Percentiles rank a stretch among this genome's conserved stretches.
These are phyloP conservation scores for Saturnispora saitoi DNA, from an alignment of 805 yeast species.

Conservation along the genomic window DNA sequence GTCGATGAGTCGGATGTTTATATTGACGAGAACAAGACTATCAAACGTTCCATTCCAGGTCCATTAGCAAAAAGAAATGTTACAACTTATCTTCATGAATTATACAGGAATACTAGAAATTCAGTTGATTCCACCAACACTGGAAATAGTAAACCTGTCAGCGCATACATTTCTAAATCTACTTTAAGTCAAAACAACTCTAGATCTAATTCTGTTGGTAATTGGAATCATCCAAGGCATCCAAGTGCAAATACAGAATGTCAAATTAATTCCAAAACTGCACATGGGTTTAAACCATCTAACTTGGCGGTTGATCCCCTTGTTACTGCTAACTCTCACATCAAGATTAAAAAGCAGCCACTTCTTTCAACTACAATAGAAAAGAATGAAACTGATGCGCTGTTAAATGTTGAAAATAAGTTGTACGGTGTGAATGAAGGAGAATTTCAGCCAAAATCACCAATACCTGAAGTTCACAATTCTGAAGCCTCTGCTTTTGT, in stretches of 20 bases:
- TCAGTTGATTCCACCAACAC: slow-evolving; percentile 9
- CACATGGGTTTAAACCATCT: slow-evolving; percentile 39
- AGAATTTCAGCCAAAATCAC: slow-evolving; percentile 12
- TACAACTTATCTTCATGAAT: slow-evolving; percentile 56
- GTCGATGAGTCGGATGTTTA: slow-evolving; percentile 95
- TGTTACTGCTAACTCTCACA: slow-evolving; percentile 54
- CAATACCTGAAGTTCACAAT: slow-evolving; percentile 29
- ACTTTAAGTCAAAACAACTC: not conserved
- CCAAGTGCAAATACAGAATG: not conserved
- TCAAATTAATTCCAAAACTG: slow-evolving; percentile 20
- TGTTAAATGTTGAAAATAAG: not conserved
- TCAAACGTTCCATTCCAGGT: slow-evolving; percentile 69
- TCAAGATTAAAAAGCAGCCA: slow-evolving; percentile 58
- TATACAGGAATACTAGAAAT: slow-evolving; percentile 30
- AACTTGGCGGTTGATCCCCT: slow-evolving; percentile 67
- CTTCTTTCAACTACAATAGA: slow-evolving; percentile 11
- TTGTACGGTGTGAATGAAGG: slow-evolving; percentile 2
- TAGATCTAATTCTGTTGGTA: not conserved
- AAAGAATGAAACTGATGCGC: not conserved
- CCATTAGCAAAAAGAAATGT: slow-evolving; percentile 64
- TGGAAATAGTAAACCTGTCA: not conserved
- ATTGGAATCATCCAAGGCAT: not conserved
- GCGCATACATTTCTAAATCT: slow-evolving; percentile 10
- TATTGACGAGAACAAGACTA: slow-evolving; percentile 81
- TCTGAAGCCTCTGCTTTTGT: slow-evolving; percentile 38